Evolutionary conservation across 352 stramenopile species (phyloP).

Genomic region (Pythium dissotocum): DNA sequence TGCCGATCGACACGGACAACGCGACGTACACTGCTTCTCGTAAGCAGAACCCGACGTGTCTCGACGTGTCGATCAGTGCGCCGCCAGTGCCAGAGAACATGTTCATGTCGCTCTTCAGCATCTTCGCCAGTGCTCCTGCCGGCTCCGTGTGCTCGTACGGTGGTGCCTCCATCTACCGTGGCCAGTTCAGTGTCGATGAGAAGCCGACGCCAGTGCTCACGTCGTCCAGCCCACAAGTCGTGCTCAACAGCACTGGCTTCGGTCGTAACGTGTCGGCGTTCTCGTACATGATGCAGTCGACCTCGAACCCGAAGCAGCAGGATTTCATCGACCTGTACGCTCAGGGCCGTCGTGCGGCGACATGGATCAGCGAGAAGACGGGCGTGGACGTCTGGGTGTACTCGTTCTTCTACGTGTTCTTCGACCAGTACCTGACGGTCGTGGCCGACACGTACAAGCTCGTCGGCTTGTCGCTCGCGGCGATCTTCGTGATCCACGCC

Average conservation of each 20-base stretch:
- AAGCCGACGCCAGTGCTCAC: constrained; percentile 45
- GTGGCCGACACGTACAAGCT: constrained; percentile 52
- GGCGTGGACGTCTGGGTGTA: constrained; percentile 72
- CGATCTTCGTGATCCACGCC: constrained; percentile 36
- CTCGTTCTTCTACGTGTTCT: constrained; percentile 58
- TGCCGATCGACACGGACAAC: constrained; percentile 41
- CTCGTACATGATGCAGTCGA: constrained; percentile 66
- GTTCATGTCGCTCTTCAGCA: constrained; percentile 74
- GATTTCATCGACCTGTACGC: constrained; percentile 48
- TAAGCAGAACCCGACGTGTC: constrained; percentile 36
- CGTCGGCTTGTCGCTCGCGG: constrained; percentile 42
- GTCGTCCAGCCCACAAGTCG: constrained; percentile 33
- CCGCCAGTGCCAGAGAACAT: constrained; percentile 46
- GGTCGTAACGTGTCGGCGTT: constrained; percentile 61
- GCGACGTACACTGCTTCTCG: constrained; percentile 29
- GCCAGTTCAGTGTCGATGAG: constrained; percentile 69
- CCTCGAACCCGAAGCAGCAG: constrained; percentile 38
- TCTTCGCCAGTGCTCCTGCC: constrained; percentile 53
- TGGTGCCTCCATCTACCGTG: constrained; percentile 61
- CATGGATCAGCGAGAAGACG: constrained; percentile 67
- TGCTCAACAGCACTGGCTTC: constrained; percentile 51
- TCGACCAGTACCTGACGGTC: constrained; percentile 73
- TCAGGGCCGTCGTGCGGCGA: constrained; percentile 51
- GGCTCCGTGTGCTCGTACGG: constrained; percentile 54
- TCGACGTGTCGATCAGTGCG: constrained; percentile 33